Conservation (phyloP, 176 grass and related monocot species). For the Oryza rufipogon region DNA sequence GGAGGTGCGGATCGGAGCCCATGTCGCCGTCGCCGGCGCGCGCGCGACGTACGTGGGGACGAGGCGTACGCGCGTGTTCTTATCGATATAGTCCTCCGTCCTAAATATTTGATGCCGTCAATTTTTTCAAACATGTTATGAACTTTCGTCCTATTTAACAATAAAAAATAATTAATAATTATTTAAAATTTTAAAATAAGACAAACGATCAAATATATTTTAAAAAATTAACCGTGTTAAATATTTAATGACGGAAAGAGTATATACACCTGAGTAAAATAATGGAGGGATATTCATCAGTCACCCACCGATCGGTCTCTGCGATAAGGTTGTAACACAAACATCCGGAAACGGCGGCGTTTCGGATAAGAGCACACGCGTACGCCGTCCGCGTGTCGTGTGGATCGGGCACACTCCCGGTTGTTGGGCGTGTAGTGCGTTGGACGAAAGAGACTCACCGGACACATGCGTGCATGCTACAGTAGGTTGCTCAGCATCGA, state of each 20-base stretch:
- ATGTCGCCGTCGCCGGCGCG: slow-evolving; percentile 1
- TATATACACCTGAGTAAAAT: background rate
- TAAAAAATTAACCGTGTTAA: no score
- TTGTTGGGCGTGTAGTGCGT: background rate
- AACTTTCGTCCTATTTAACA: no score
- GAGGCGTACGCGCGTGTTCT: background rate
- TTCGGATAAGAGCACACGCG: background rate
- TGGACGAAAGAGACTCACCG: background rate
- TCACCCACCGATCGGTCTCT: no score
- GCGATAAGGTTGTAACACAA: background rate
- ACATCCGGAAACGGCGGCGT: background rate
- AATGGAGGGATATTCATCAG: background rate
- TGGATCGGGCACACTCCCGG: background rate
- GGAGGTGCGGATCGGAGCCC: background rate
- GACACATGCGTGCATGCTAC: background rate
- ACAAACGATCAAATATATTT: no score
- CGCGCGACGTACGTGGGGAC: background rate
- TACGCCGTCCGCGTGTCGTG: background rate
- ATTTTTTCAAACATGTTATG: no score
- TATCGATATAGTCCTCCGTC: background rate
- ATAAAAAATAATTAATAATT: no score
- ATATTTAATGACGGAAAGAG: no score
- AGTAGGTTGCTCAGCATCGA: background rate
- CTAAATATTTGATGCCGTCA: no score
- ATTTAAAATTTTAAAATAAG: no score